Conservation (phyloP, 1,139 yeast species). For the Magnusiomyces fungicola region DNA sequence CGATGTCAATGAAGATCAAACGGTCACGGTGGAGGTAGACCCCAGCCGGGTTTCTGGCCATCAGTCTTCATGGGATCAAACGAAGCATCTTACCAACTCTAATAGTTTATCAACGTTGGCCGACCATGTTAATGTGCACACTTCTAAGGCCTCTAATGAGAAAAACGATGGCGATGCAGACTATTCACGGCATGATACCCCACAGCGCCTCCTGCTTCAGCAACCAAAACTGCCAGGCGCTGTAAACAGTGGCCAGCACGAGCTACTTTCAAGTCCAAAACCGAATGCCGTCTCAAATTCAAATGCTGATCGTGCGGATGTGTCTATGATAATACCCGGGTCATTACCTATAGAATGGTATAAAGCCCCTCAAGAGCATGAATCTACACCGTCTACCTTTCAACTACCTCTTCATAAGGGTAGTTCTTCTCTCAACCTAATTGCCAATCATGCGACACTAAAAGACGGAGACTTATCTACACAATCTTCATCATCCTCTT, state of each 20-base stretch:
- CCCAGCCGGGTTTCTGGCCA: too few species aligned
- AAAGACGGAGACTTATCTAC: too few species aligned
- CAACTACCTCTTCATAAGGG: neutral
- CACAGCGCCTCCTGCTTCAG: neutral
- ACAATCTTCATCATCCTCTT: too few species aligned
- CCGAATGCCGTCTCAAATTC: neutral
- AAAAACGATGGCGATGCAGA: neutral
- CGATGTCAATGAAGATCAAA: too few species aligned
- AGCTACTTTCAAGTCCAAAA: neutral
- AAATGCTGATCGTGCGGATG: neutral
- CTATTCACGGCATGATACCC: neutral
- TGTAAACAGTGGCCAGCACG: neutral
- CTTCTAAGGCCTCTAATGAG: neutral
- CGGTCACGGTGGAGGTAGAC: too few species aligned
- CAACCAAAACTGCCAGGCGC: neutral
- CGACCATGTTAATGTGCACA: neutral
- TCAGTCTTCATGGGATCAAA: too few species aligned
- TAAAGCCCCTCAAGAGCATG: neutral
- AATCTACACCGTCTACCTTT: neutral
- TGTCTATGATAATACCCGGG: neutral
- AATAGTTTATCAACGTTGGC: neutral
- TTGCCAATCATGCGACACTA: too few species aligned
- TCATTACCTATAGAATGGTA: neutral
- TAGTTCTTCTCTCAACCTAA: too few species aligned
- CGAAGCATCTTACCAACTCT: neutral